Conservation (phyloP, 768 basidiomycete species). For the Coprinopsis cinerea region DNA sequence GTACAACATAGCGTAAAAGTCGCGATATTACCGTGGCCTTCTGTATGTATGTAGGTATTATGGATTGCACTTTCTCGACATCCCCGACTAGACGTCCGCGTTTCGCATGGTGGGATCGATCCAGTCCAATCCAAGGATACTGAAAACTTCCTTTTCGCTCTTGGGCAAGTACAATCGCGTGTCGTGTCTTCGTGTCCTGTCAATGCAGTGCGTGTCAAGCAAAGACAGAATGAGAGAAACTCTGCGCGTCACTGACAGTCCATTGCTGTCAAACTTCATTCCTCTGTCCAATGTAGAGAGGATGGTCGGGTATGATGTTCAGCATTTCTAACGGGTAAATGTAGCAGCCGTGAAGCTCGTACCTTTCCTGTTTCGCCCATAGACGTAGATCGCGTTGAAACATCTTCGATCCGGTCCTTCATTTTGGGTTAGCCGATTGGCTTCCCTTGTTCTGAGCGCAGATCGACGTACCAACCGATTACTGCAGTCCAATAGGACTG, state of each 20-base stretch:
- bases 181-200: slow-evolving; percentile 59
- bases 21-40: too few relatives aligned
- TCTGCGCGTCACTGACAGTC: slow-evolving; percentile 45
- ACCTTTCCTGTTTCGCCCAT: slow-evolving; percentile 67
- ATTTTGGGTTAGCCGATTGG: neutral
- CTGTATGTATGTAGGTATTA: too few relatives aligned
- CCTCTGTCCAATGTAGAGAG: slow-evolving; percentile 36
- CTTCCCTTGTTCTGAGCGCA: neutral
- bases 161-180: slow-evolving; percentile 53
- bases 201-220: neutral
- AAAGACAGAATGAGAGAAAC: neutral
- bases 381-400: slow-evolving; percentile 81
- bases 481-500: slow-evolving; percentile 85
- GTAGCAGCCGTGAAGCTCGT: slow-evolving; percentile 8
- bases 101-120: slow-evolving; percentile 69
- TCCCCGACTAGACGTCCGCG: slow-evolving; percentile 56
- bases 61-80: too few relatives aligned
- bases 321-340: neutral
- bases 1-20: too few relatives aligned
- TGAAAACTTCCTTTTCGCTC: slow-evolving; percentile 70
- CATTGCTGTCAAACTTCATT: slow-evolving; percentile 81
- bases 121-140: slow-evolving; percentile 62
- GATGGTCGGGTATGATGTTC: neutral
- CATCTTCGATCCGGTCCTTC: slow-evolving; percentile 83
- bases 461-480: slow-evolving; percentile 65